Conservation (phyloP, 306 rosid species). For the Alnus rubra region DNA sequence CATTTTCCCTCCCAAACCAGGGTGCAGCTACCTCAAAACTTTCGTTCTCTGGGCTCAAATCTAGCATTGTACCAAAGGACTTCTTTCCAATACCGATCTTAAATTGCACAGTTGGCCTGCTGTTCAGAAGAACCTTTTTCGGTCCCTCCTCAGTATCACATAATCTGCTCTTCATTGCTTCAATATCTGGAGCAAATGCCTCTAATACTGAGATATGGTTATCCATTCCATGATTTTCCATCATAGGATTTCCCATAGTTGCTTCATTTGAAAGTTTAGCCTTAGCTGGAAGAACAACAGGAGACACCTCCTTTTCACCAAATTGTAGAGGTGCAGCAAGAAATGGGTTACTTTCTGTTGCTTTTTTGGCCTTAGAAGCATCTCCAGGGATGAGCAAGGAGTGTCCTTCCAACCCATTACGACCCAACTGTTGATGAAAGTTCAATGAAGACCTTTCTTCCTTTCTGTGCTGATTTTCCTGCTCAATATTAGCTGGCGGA, state of each 20-base stretch:
- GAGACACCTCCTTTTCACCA: constrained; percentile 74
- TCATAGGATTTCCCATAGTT: constrained; percentile 30
- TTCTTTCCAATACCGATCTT: constrained; percentile 67
- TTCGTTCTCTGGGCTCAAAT: constrained; percentile 42
- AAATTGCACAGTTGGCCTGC: constrained; percentile 63
- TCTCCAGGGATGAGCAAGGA: constrained; percentile 38
- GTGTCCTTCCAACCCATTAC: constrained; percentile 50
- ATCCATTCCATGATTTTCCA: constrained; percentile 42
- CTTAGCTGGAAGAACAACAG: constrained; percentile 59
- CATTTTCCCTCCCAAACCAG: constrained; percentile 56
- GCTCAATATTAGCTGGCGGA: constrained; percentile 38
- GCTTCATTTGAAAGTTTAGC: constrained; percentile 48
- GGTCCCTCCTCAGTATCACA: constrained; percentile 47
- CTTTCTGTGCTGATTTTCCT: constrained; percentile 49
- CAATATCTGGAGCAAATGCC: constrained; percentile 81
- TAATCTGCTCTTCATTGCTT: constrained; percentile 50
- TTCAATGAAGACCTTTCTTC: constrained; percentile 44
- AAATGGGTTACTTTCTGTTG: constrained; percentile 66
- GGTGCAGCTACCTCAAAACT: constrained; percentile 44
- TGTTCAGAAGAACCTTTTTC: constrained; percentile 36
- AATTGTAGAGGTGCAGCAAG: constrained; percentile 65
- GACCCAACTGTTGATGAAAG: constrained; percentile 50
- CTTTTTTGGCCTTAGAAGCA: constrained; percentile 50
- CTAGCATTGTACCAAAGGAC: constrained; percentile 45
- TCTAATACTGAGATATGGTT: constrained; percentile 58